Percentiles rank a stretch among this genome's conserved stretches.
phyloP scores from a whole-genome alignment of 805 yeast species.

The Candida loeiensis region DNA sequence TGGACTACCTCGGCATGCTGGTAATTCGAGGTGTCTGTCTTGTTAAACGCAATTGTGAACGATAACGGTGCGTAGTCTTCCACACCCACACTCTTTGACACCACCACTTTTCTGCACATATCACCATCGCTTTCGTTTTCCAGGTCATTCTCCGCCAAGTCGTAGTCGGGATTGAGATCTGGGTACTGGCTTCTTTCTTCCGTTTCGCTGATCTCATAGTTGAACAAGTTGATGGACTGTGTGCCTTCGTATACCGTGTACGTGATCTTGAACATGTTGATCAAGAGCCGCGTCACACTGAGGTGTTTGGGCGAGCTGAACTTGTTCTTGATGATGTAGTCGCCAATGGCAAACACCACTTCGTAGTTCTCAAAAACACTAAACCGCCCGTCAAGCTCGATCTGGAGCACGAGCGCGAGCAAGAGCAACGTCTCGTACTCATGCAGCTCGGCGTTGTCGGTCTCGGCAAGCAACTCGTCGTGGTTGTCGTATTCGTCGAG shows the following conservation, averaged over 20 bases:
- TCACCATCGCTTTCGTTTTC: constrained; percentile 12
- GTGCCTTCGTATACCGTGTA: constrained; percentile 45
- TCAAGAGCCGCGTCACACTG: constrained; percentile 24
- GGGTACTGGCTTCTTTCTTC: constrained; percentile 41
- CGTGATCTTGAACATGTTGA: constrained; percentile 29
- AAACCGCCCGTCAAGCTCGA: constrained; percentile 35
- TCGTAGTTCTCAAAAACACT: constrained; percentile 43
- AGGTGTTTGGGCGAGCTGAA: constrained; percentile 14
- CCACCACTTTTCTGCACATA: constrained; percentile 15
- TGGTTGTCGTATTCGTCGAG: constrained; percentile 38
- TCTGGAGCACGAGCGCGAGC: constrained; percentile 33
- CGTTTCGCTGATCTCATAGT: constrained; percentile 38
- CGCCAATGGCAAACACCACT: constrained; percentile 40
- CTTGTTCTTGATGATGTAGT: constrained; percentile 22
- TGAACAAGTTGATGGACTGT: constrained; percentile 44
- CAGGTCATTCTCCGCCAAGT: constrained; percentile 18
- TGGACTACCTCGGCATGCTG: constrained; percentile 1
- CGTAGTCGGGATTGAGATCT: constrained; percentile 40
- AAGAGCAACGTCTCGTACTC: constrained; percentile 34
- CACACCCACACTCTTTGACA: constrained; percentile 12
- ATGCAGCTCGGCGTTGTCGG: constrained; percentile 13
- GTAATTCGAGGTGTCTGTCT: constrained; percentile 8
- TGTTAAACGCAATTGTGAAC: constrained; percentile 27
- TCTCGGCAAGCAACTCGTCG: constrained; percentile 10
- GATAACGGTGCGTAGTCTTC: constrained; percentile 20